These are phyloP conservation scores for Yamadazyma atlantica DNA, from an alignment of 1,139 yeast species.

Conservation along the genomic window DNA sequence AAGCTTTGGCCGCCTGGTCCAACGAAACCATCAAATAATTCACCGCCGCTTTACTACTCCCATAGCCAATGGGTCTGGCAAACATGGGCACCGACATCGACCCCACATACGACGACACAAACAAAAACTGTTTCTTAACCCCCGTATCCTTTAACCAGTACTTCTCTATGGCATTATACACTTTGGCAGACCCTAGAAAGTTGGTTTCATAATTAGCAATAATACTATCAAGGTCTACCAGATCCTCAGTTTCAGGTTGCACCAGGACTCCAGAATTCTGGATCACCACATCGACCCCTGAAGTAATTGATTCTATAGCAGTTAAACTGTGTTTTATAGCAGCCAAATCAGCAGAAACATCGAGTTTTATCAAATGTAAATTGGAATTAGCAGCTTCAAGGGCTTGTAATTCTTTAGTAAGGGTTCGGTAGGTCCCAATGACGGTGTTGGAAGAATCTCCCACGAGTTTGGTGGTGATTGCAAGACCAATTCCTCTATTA, in stretches of 20 bases:
- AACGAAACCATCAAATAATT: slow-evolving; percentile 22
- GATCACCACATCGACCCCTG: slow-evolving; percentile 12
- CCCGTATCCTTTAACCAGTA: slow-evolving; percentile 10
- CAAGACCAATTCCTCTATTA: slow-evolving; percentile 24
- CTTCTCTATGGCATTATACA: slow-evolving; percentile 9
- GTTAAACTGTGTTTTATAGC: neutral
- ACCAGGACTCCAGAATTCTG: slow-evolving; percentile 12
- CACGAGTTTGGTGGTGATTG: slow-evolving; percentile 9
- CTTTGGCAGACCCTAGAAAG: slow-evolving; percentile 11
- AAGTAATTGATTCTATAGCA: slow-evolving; percentile 1
- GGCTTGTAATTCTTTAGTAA: slow-evolving; percentile 1
- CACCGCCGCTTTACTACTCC: slow-evolving; percentile 35
- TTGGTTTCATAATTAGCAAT: slow-evolving; percentile 7
- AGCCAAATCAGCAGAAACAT: slow-evolving; percentile 1
- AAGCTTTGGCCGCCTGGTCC: slow-evolving; percentile 15
- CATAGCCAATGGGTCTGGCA: slow-evolving; percentile 21
- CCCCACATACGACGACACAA: slow-evolving; percentile 5
- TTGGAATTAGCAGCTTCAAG: neutral
- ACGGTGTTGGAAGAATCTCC: slow-evolving; percentile 19
- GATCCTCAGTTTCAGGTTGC: neutral
- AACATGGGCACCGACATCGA: neutral
- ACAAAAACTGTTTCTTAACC: slow-evolving; percentile 9
- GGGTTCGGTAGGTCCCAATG: slow-evolving; percentile 25
- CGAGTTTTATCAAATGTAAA: slow-evolving; percentile 7
- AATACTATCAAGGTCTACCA: slow-evolving; percentile 9